phyloP scores from a whole-genome alignment of 2,329 filamentous ascomycete species.

The Ceratocystis harringtonii region DNA sequence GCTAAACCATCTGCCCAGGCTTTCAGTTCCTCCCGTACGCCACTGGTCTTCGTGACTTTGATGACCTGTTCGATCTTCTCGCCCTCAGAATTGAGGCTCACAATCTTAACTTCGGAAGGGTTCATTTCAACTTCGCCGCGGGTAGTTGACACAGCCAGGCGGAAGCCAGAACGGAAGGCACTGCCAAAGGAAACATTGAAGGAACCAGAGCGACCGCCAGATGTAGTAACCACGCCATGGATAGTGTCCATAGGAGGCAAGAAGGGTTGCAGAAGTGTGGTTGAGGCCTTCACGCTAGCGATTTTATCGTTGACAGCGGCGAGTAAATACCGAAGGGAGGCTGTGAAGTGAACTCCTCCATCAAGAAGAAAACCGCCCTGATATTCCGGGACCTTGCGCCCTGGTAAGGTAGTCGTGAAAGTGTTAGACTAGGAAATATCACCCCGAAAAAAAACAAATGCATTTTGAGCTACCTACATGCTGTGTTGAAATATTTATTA shows the following conservation, averaged over 20 bases:
- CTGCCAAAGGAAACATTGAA: slow-evolving; percentile 45
- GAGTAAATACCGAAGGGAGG: slow-evolving; percentile 46
- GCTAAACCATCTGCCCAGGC: slow-evolving; percentile 43
- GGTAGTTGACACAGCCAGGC: slow-evolving; percentile 44
- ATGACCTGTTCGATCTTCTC: slow-evolving; percentile 20
- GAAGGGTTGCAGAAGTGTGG: slow-evolving; percentile 37
- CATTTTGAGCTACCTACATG: slow-evolving; percentile 23
- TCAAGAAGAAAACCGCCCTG: slow-evolving; percentile 68
- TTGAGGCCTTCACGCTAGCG: slow-evolving; percentile 38
- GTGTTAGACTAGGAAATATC: not conserved
- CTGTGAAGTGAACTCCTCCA: slow-evolving; percentile 58
- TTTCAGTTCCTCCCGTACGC: slow-evolving; percentile 44
- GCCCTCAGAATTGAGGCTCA: slow-evolving; percentile 24
- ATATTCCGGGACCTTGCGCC: slow-evolving; percentile 55
- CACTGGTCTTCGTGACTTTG: slow-evolving; percentile 27
- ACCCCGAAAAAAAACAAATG: not conserved
- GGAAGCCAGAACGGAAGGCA: slow-evolving; percentile 32
- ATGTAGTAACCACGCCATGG: slow-evolving; percentile 40
- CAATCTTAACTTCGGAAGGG: slow-evolving; percentile 31
- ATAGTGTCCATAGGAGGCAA: slow-evolving; percentile 54
- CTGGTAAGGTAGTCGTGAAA: not conserved
- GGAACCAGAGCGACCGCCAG: slow-evolving; percentile 39
- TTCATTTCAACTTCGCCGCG: slow-evolving; percentile 37
- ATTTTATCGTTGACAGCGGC: slow-evolving; percentile 29
- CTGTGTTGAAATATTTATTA: slow-evolving; percentile 36